Evolutionary conservation across 2,329 filamentous ascomycete species (phyloP), one percentile per base, ranked within the genome.

Genomic region (Fusarium anthophilum): DNA sequence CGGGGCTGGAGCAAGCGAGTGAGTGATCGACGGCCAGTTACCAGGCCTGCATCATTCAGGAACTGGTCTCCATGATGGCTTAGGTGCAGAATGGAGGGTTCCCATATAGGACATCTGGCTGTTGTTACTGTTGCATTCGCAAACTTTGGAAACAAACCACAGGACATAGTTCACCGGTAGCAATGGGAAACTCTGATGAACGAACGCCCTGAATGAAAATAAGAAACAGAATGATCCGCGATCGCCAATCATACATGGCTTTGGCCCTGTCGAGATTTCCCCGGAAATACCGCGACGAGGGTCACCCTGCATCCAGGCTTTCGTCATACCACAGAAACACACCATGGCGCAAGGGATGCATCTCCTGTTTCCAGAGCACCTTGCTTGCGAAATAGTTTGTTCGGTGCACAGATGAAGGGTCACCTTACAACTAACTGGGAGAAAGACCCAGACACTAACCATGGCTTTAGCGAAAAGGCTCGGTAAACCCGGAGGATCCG

Each of bases 251-350:
- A 76, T 56, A 28, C 48, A 50, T 48, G 32, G 22, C 48, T 51
- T 63, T 50, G 28, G 18, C 47, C 30, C 37, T 35, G 63, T 55
- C 35, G 38, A 54, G 59, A 73, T 51, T 58, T 64, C 69, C 72
- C 76, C 76, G 70, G 74, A 69, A 77, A 70, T 77, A 71, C 76
- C 74, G 74, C 74, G 74, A 78, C 74, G 38, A 53, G 76, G 76
- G 74, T 74, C 35, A 26, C 76, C 76, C 55, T 72, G 60, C 59
- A 37, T 26, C 45, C 24, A 54, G 57, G 55, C 45, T 65, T 53
- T 48, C 32, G 26, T 43, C 41, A 22, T 32, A 32, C 53, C 30
- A 44, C 37, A 38, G 61, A 43, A 48, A 37, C 64, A 55, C 24
- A 47, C 48, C 22, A 26, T 24, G 30, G 50, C 24, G 35, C 67